Conservation (phyloP, 371 early-diverging fungal genomes). For the Rozella allomycis region DNA sequence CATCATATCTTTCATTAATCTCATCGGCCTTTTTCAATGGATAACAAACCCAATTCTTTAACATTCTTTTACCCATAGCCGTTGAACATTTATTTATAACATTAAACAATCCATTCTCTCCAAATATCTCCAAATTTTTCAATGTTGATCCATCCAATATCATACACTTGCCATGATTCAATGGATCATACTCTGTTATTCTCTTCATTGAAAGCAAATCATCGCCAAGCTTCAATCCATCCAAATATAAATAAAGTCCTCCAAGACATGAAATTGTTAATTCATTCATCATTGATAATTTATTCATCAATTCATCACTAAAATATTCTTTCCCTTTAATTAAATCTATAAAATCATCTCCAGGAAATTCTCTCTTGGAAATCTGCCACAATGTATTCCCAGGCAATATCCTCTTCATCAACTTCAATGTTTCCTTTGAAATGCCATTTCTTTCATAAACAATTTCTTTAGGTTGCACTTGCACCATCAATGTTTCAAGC, state of each 20-base stretch:
- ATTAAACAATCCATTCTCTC: conserved; percentile 56
- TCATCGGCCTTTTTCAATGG: conserved; percentile 46
- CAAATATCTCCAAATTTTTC: conserved; percentile 77
- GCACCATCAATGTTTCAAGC: conserved; percentile 78
- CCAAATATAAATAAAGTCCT: no score
- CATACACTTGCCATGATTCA: conserved; percentile 35
- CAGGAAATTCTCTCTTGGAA: no score
- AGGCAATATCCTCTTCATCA: no score
- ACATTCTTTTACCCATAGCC: conserved; percentile 55
- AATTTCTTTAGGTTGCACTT: conserved; percentile 70
- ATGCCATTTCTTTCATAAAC: conserved; percentile 45
- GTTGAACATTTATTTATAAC: conserved; percentile 65
- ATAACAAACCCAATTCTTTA: conserved; percentile 78
- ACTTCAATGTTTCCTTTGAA: no score
- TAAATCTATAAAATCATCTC: no score
- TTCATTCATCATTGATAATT: no score
- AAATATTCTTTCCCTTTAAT: no score
- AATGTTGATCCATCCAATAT: conserved; percentile 87
- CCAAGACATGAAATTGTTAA: no score
- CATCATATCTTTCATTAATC: conserved; percentile 71
- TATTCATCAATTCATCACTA: no score
- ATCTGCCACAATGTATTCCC: no score
- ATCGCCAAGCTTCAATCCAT: no score
- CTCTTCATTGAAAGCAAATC: no score
- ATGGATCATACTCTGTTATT: conserved; percentile 60